These are phyloP conservation scores for Phytophthora lateralis DNA, from an alignment of 352 stramenopile species.

Conservation along the genomic window DNA sequence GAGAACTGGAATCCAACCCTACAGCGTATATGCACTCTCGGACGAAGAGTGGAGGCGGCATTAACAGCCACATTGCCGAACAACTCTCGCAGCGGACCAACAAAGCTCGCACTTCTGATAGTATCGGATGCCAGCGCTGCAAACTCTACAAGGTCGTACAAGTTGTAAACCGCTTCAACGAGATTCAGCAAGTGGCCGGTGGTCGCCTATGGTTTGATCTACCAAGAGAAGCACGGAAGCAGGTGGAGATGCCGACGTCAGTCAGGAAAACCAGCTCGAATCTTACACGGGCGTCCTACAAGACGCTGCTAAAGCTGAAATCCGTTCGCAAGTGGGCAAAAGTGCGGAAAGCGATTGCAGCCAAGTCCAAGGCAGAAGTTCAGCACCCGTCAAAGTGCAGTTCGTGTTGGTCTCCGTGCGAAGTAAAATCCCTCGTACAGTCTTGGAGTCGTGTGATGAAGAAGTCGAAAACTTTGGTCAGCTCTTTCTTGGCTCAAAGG, in stretches of 20 bases:
- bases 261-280: constrained; percentile 1
- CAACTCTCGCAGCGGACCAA: constrained; percentile 3
- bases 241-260: constrained; percentile 5
- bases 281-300: constrained; percentile 16
- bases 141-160: constrained; percentile 20
- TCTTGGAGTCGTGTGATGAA: constrained; percentile 21
- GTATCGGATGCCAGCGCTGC: constrained; percentile 3
- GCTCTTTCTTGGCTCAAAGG: constrained; percentile 5
- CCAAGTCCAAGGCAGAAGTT: background rate
- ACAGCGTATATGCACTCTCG: background rate
- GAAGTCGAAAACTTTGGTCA: constrained; percentile 3
- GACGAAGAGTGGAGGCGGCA: constrained; percentile 1
- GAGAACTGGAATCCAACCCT: constrained; percentile 1
- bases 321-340: constrained; percentile 19
- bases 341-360: background rate
- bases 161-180: constrained; percentile 21
- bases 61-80: constrained; percentile 8
- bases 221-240: constrained; percentile 6
- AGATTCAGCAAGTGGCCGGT: constrained; percentile 8
- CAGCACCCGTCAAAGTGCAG: background rate
- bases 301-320: constrained; percentile 15
- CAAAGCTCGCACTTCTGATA: background rate
- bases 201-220: constrained; percentile 21
- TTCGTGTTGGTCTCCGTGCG: constrained; percentile 18
- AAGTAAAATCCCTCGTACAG: constrained; percentile 16